These are phyloP conservation scores for Gossypium rotundifolium DNA, from an alignment of 345 rosid genomes.

Conservation along the genomic window DNA sequence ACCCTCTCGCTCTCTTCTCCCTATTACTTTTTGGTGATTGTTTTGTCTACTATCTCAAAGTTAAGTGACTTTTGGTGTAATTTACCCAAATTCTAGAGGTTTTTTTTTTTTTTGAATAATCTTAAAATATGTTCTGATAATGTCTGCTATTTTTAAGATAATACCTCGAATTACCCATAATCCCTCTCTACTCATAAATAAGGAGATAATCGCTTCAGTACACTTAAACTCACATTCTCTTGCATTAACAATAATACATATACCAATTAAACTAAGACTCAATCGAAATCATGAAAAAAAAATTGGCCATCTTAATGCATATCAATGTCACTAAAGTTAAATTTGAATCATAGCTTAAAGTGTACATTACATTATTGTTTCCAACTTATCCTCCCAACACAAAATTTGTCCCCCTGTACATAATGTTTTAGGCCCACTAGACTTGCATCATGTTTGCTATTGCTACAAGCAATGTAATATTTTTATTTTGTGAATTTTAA, in stretches of 20 bases:
- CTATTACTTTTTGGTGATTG: too few species aligned
- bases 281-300: fast-evolving
- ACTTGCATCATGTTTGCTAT: background rate
- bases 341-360: too few species aligned
- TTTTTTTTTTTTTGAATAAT: too few species aligned
- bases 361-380: background rate
- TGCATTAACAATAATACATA: fast-evolving
- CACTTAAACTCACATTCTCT: fast-evolving
- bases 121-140: too few species aligned
- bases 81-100: too few species aligned
- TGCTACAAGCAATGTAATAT: background rate
- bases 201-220: too few species aligned
- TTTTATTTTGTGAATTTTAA: too few species aligned
- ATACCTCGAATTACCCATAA: fast-evolving
- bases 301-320: too few species aligned
- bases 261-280: fast-evolving
- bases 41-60: fast-evolving
- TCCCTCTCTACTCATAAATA: fast-evolving
- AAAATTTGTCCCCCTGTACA: background rate
- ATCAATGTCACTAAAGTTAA: too few species aligned
- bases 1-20: too few species aligned
- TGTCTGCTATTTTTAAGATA: too few species aligned
- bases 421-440: background rate
- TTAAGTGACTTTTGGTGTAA: too few species aligned
- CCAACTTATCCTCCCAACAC: background rate